These are phyloP conservation scores for Boletus rubroflammeus DNA, from an alignment of 768 basidiomycete genomes.

Conservation along the genomic window DNA sequence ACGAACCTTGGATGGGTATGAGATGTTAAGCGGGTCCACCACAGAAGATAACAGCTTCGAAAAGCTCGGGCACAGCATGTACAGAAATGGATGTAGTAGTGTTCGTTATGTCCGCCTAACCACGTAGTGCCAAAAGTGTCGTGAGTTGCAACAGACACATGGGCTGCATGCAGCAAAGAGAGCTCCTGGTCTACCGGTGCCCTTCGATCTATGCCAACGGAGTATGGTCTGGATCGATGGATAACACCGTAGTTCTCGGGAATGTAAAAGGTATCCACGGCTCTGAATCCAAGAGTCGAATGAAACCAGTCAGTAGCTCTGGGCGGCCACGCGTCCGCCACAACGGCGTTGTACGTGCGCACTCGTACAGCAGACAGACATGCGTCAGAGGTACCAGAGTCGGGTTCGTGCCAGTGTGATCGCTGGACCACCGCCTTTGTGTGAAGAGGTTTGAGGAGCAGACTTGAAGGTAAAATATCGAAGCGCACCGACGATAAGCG, in stretches of 20 bases:
- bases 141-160: not conserved
- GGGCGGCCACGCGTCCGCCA: not conserved
- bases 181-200: not conserved
- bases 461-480: not conserved
- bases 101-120: not conserved
- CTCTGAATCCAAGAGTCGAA: not conserved
- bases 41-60: not conserved
- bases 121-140: not conserved
- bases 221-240: not conserved
- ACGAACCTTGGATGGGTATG: not conserved
- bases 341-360: not conserved
- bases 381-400: not conserved
- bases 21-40: not conserved
- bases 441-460: not conserved
- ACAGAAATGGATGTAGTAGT: not conserved
- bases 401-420: not conserved
- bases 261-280: not conserved
- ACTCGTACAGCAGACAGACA: not conserved
- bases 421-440: not conserved
- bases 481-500: not conserved
- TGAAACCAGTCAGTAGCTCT: not conserved
- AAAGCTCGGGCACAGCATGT: not conserved
- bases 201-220: not conserved
- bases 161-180: not conserved
- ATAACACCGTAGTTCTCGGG: not conserved